Evolutionary conservation across 1,139 yeast species (phyloP), one percentile per base, ranked within the genome.

Genomic region (Lodderomyces theae): DNA sequence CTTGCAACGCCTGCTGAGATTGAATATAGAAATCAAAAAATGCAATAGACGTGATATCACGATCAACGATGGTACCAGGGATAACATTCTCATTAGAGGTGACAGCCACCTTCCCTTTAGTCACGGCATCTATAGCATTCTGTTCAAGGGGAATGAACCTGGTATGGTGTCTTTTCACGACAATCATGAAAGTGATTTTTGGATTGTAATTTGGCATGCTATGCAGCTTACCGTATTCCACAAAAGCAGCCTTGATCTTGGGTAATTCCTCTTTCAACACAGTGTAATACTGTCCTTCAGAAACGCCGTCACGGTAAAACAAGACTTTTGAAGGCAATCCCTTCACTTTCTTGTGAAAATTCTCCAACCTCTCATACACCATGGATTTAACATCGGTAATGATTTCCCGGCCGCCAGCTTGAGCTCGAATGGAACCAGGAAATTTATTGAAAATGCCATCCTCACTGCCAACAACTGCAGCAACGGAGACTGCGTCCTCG

Each of bases 281-380:
- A 7, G 49, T 45, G 26, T 44, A 43, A 31, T 47, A 47, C 38
- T 47, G 50, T 18, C 50, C 49, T 34, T 47, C 49, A 12, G 50
- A 47, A 16, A 47, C 50, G 17, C 50, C 50, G 39, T 47, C 50
- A 39, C 50, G 50, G 25, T 47, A 47, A 25, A 47, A 47, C 21
- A 45, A 39, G 4, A 47, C 45, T 26, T 44, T 43, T 9, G 39
- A 28, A n/a, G 50, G 50, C 12, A 47, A 36, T 13, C 34, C 35
- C 10, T 43, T 44, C 17, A 44, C 38, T 13, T 47, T 47, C 17
- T 42, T 44, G 16, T 35, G 37, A 37, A 38, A 47, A 35, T 47
- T 43, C 31, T 45, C 50, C 12, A 47, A 19, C 33, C 50, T 37
- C 37, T 45, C 50, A 9, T 26, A 12, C 26, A 47, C 48, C 50